Conservation (phyloP, 2,329 filamentous ascomycete genomes). For the Colletotrichum sp. region DNA sequence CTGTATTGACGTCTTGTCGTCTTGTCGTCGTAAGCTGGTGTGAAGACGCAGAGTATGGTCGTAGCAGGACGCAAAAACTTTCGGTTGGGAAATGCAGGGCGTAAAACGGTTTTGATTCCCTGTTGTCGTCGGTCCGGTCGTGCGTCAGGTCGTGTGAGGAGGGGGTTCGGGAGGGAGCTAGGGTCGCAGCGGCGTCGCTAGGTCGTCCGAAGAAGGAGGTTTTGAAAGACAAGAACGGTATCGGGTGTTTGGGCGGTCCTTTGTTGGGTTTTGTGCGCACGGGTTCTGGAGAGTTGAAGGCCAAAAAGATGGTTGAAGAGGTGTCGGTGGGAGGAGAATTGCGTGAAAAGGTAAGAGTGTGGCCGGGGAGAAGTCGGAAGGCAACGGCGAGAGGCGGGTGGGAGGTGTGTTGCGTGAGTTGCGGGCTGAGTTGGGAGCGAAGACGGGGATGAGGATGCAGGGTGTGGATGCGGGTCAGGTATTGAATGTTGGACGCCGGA, state of each 20-base stretch:
- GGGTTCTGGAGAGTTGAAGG: neutral
- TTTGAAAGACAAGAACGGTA: slow-evolving; percentile 5
- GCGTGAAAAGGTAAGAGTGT: neutral
- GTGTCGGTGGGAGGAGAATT: neutral
- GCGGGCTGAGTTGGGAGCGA: slow-evolving; percentile 5
- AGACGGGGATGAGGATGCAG: neutral
- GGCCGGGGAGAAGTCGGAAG: slow-evolving; percentile 6
- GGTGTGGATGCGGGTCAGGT: neutral
- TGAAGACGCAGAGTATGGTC: neutral
- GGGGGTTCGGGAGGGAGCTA: slow-evolving; percentile 13
- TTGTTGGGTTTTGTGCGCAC: neutral
- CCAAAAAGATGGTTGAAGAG: neutral
- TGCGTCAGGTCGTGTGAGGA: slow-evolving; percentile 7
- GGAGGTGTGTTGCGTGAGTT: slow-evolving; percentile 8
- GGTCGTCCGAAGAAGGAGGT: slow-evolving; percentile 10
- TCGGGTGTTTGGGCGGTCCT: neutral
- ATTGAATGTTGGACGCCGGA: neutral
- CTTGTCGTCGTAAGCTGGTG: neutral
- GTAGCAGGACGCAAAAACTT: neutral
- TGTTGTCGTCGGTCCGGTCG: neutral
- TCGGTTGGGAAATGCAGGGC: neutral
- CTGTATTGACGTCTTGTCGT: neutral
- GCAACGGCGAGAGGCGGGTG: slow-evolving; percentile 7
- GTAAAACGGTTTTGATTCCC: neutral
- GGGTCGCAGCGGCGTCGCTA: neutral